These are phyloP conservation scores for Guyanaporus albipodus DNA, from an alignment of 768 basidiomycete genomes.

Conservation along the genomic window DNA sequence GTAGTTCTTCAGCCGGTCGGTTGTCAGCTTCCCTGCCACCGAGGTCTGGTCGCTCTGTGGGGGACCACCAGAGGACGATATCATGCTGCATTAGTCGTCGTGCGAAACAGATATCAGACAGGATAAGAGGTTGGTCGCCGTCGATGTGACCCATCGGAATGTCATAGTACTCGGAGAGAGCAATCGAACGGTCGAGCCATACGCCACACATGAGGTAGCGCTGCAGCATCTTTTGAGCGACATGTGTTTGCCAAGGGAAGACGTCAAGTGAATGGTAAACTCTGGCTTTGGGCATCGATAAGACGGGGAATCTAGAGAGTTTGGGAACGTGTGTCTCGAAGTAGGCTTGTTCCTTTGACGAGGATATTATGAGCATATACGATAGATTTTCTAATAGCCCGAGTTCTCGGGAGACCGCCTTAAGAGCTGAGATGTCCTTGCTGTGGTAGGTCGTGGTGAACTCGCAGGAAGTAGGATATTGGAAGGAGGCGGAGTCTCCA, in stretches of 20 bases:
- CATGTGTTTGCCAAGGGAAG: slow-evolving; percentile 86
- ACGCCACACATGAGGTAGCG: slow-evolving; percentile 75
- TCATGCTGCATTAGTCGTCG: slow-evolving; percentile 84
- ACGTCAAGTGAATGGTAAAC: slow-evolving; percentile 70
- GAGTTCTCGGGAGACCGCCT: slow-evolving; percentile 84
- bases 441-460: slow-evolving; percentile 74
- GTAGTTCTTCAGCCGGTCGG: slow-evolving; percentile 69
- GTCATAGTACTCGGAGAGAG: slow-evolving; percentile 87
- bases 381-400: slow-evolving; percentile 70
- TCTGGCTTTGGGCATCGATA: slow-evolving; percentile 82
- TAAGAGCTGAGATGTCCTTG: slow-evolving; percentile 75
- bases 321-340: slow-evolving; percentile 72
- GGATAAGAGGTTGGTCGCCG: slow-evolving; percentile 80
- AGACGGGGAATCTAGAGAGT: slow-evolving; percentile 78
- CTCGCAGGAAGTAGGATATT: slow-evolving; percentile 60
- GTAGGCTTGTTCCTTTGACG: slow-evolving; percentile 77
- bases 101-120: slow-evolving; percentile 89
- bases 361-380: slow-evolving; percentile 78
- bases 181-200: slow-evolving; percentile 77
- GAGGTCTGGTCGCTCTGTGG: slow-evolving; percentile 81
- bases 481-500: slow-evolving; percentile 45
- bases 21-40: slow-evolving; percentile 91
- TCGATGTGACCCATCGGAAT: slow-evolving; percentile 91
- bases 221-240: slow-evolving; percentile 76
- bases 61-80: slow-evolving; percentile 95